Evolutionary conservation across 1,284 basidiomycete genomes (phyloP), one percentile per base, ranked within the genome.

Genomic region (Heterobasidion parviporum): DNA sequence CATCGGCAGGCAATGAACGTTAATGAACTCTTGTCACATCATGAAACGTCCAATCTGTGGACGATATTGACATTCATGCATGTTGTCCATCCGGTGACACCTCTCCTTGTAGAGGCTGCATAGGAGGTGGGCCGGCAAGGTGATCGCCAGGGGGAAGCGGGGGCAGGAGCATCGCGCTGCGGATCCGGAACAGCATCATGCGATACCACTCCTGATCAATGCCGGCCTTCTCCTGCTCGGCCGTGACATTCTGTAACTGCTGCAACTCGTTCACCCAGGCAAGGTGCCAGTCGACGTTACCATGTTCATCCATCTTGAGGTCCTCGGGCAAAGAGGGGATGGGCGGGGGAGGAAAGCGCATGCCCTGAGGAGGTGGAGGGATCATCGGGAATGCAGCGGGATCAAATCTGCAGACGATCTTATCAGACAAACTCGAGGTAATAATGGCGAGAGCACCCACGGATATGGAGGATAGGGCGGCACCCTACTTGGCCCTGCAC

Each of bases 191-290:
- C 9, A 89, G 65, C 88, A 92, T 91, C 78, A 87, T 84, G 60
- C 84, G 74, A 63, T 84, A 92, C 89, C 89, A 92, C 59, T 92
- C 89, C 53, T 80, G 81, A 54, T 87, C 85, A 1, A 78, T 83
- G 36, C 83, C 84, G 18, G 82, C 80, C 69, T 89, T 89, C 66
- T 91, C 86, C 65, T 91, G 89, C 62, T 91, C 85, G 14, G 72
- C 76, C 1, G 89, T 87, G 33, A 89, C 71, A 56, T 83, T 80
- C 64, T 86, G 82, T 56, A 92, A 71, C 64, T 82, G 82, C 16
- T 77, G 76, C 46, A 92, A 77, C 69, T 92, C 89, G 69, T 90
- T 91, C 54, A 83, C 68, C 83, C 89, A 86, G 43, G 84, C 82
- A 36, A 80, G 67, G 52, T 84, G 82, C 89, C 89, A 92, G 66